Percentiles rank a stretch among this genome's conserved stretches.
phyloP scores from a whole-genome alignment of 306 rosid species.

The Neltuma alba region DNA sequence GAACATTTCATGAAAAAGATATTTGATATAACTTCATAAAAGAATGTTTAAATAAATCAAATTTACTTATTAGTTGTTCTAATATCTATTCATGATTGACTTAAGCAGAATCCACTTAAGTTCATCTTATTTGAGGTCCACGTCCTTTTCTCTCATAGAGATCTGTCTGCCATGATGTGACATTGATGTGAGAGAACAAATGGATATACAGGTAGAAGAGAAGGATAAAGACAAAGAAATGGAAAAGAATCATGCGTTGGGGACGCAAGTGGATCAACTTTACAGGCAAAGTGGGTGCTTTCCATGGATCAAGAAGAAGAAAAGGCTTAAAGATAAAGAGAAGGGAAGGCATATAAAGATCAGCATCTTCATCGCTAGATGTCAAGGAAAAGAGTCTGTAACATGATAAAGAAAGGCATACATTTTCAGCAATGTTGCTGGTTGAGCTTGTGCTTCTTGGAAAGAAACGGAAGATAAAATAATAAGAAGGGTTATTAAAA shows the following conservation, averaged over 20 bases:
- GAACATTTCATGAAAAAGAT: not conserved
- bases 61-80: not conserved
- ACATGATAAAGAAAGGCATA: not conserved
- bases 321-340: conserved; percentile 58
- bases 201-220: conserved; percentile 61
- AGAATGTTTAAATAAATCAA: not conserved
- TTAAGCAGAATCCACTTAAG: not conserved
- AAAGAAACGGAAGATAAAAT: not conserved
- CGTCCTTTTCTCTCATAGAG: not conserved
- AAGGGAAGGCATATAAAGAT: conserved; percentile 57
- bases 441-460: not conserved
- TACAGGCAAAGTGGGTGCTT: conserved; percentile 64
- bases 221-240: conserved; percentile 58
- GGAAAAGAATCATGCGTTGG: conserved; percentile 35
- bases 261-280: conserved; percentile 35
- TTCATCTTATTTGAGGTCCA: not conserved
- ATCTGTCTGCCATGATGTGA: not conserved
- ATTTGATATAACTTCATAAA: not conserved
- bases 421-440: conserved; percentile 13
- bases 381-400: conserved; percentile 31
- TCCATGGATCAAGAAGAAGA: conserved; percentile 80
- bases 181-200: conserved; percentile 40
- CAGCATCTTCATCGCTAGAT: conserved; percentile 46
- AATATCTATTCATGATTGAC: not conserved
- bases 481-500: not conserved